Evolutionary conservation across 345 rosid species (phyloP), one percentile per base, ranked within the genome.

Genomic region (Acer negundo): DNA sequence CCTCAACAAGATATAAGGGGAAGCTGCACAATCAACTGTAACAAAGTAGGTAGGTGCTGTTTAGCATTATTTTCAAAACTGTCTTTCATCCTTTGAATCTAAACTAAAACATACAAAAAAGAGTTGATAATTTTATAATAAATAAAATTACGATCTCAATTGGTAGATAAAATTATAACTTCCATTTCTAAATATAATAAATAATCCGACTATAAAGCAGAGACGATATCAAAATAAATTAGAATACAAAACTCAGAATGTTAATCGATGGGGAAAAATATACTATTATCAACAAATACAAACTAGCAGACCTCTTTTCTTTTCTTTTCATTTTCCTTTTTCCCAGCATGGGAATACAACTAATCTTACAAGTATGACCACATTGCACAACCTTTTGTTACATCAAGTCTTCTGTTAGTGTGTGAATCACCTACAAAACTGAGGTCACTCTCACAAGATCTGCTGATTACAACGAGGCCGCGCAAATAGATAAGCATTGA

Each of bases 381-480:
- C 53, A 69, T 78, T 73, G 70, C 67, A 40, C 75, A 61, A 19
- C 47, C 23, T 35, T 23, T 47, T 35, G 80, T 64, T 63, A 44
- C 49, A 61, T 67, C 74, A 81, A 70, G 46, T 66, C 62, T 46
- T 35, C 61, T 1, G 66, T 75, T 20, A 59, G 75, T 20, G 20
- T 61, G 80, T 53, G 74, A 67, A 84, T 76, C 78, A 75, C 82
- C 83, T 31, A 77, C 53, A 79, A 82, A 80, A 82, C 69, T 61
- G 71, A 51, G 80, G 72, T 71, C 78, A 83, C 73, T 72, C 74
- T 62, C 69, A n/a, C 78, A 65, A 53, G 76, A 76, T 76, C 76
- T 51, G 80, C 70, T 26, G n/a, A 28, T 24, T 75, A 67, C 24
- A 51, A 70, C 72, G 67, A 49, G 61, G 67, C 15, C 26, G 17